Percentiles rank a stretch among this genome's conserved stretches.
Conservation (phyloP, 2,329 filamentous ascomycete species). For the Diaporthe australafricana region DNA sequence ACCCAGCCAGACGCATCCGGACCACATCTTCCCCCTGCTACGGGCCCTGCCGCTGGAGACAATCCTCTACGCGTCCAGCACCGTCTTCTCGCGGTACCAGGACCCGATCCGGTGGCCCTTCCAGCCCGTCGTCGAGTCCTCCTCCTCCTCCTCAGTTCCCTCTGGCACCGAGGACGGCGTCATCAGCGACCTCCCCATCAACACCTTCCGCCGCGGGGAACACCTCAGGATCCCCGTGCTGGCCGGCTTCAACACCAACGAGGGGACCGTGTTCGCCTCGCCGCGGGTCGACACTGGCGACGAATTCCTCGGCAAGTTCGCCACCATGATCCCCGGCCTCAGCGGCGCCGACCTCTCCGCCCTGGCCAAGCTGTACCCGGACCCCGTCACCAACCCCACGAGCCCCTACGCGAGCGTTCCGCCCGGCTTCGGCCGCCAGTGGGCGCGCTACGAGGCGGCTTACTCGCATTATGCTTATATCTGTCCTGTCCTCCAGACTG, state of each 20-base stretch:
- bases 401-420: conserved; percentile 55
- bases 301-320: conserved; percentile 72
- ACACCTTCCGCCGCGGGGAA: conserved; percentile 65
- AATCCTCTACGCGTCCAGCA: conserved; percentile 55
- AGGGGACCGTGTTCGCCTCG: conserved; percentile 75
- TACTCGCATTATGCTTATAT: conserved; percentile 76
- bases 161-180: conserved; percentile 53
- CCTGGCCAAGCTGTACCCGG: conserved; percentile 72
- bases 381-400: conserved; percentile 57
- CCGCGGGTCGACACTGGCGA: conserved; percentile 55
- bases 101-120: conserved; percentile 69
- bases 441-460: conserved; percentile 67
- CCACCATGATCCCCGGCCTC: conserved; percentile 69
- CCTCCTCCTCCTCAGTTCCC: conserved; percentile 29
- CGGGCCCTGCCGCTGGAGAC: conserved; percentile 53
- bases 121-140: conserved; percentile 74
- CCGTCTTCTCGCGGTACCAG: conserved; percentile 58
- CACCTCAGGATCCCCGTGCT: conserved; percentile 71
- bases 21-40: conserved; percentile 63
- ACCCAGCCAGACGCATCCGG: conserved; percentile 55
- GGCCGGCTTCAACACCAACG: conserved; percentile 78
- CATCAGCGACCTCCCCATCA: conserved; percentile 68
- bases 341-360: conserved; percentile 61
- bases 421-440: conserved; percentile 62
- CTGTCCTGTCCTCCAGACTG: conserved; percentile 71